phyloP scores from a whole-genome alignment of 2,329 filamentous ascomycete species.

The Monosporascus sp. region DNA sequence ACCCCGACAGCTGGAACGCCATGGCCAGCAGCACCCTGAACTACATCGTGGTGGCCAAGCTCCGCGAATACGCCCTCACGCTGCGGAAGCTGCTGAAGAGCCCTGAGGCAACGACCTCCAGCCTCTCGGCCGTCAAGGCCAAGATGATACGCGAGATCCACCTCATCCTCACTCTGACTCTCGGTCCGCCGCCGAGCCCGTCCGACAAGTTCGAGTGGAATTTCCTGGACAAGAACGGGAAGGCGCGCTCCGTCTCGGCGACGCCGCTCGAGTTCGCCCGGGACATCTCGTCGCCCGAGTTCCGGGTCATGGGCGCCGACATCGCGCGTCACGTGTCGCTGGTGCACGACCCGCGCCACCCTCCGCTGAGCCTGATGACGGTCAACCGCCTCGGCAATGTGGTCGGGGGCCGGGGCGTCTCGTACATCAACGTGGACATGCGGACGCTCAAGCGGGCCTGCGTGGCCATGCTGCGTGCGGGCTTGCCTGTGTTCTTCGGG shows the following conservation, averaged over 20 bases:
- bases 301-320: conserved; percentile 54
- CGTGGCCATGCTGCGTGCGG: conserved; percentile 71
- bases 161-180: conserved; percentile 72
- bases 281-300: conserved; percentile 56
- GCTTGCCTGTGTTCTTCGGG: conserved; percentile 82
- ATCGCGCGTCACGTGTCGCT: conserved; percentile 72
- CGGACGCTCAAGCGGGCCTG: conserved; percentile 64
- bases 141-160: conserved; percentile 77
- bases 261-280: conserved; percentile 69
- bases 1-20: conserved; percentile 78
- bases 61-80: conserved; percentile 76
- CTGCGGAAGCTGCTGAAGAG: conserved; percentile 53
- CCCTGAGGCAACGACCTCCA: conserved; percentile 30
- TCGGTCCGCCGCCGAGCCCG: conserved; percentile 71
- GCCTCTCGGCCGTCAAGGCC: conserved; percentile 53
- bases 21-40: conserved; percentile 66
- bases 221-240: conserved; percentile 65
- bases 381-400: conserved; percentile 79
- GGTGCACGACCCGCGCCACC: conserved; percentile 79
- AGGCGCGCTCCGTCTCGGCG: conserved; percentile 55
- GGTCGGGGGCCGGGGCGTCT: conserved; percentile 67
- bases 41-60: conserved; percentile 71
- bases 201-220: conserved; percentile 72
- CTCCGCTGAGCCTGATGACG: conserved; percentile 65
- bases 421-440: conserved; percentile 81